These are phyloP conservation scores for Epichloe festucae DNA, from an alignment of 2,329 filamentous ascomycete species.

Conservation along the genomic window DNA sequence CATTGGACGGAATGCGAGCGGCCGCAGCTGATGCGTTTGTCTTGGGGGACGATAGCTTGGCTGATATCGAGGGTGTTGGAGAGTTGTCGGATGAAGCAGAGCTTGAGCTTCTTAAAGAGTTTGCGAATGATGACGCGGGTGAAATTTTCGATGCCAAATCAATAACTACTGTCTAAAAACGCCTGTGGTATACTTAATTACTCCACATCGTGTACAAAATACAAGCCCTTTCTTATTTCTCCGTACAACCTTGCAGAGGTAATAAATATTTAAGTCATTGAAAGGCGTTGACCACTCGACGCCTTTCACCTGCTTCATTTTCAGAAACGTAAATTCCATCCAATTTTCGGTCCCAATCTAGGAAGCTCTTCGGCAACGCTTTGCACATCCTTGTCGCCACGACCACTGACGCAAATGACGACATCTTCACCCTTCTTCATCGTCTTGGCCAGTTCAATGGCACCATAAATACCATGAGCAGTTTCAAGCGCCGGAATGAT, in stretches of 20 bases:
- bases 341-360: slow-evolving; percentile 77
- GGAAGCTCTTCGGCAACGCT: slow-evolving; percentile 92
- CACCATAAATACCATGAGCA: slow-evolving; percentile 83
- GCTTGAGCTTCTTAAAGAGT: slow-evolving; percentile 16
- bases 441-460: slow-evolving; percentile 79
- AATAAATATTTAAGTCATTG: background rate
- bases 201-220: background rate
- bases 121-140: slow-evolving; percentile 18
- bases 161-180: background rate
- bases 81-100: slow-evolving; percentile 28
- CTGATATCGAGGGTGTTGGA: slow-evolving; percentile 25
- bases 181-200: background rate
- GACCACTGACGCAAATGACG: slow-evolving; percentile 84
- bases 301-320: background rate
- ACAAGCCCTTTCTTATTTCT: background rate
- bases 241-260: slow-evolving; percentile 1
- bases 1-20: slow-evolving; percentile 25
- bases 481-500: slow-evolving; percentile 95
- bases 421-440: slow-evolving; percentile 82
- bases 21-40: slow-evolving; percentile 34
- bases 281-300: too few relatives aligned
- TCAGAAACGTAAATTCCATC: slow-evolving; percentile 54
- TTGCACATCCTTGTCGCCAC: slow-evolving; percentile 98
- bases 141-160: background rate
- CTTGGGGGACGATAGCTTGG: slow-evolving; percentile 28